Evolutionary conservation across 108 stramenopile species (phyloP).

Genomic region (Cyclotella cryptica): DNA sequence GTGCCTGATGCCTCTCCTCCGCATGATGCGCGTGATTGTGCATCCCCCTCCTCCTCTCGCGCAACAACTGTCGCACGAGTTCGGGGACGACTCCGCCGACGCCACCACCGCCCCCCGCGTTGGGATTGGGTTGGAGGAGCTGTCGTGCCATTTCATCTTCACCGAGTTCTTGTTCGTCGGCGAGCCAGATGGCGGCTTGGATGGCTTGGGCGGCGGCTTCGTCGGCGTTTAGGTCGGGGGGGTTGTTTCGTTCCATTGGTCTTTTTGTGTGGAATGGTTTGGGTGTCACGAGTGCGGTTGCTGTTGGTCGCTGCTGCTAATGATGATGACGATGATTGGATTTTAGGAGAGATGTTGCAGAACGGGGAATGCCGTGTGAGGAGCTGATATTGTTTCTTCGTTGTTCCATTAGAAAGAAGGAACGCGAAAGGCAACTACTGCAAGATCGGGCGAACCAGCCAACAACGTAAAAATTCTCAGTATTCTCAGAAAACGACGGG

Average conservation of each 20-base stretch:
- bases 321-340: no score
- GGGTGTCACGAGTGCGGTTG: no score
- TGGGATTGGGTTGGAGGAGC: slow-evolving; percentile 5
- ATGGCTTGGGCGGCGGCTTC: slow-evolving; percentile 46
- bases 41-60: slow-evolving; percentile 33
- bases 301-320: no score
- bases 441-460: no score
- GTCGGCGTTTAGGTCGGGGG: slow-evolving; percentile 29
- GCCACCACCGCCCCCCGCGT: slow-evolving; percentile 8
- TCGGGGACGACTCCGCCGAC: slow-evolving; percentile 16
- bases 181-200: slow-evolving; percentile 50
- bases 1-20: slow-evolving; percentile 10
- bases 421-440: no score
- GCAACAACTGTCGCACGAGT: slow-evolving; percentile 45
- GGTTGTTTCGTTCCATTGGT: slow-evolving; percentile 10
- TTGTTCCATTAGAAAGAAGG: no score
- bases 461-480: no score
- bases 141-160: slow-evolving; percentile 28
- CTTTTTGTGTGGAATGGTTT: no score
- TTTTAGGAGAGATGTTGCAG: no score
- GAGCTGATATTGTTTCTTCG: no score
- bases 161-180: slow-evolving; percentile 32
- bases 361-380: no score
- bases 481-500: no score
- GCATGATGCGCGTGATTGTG: slow-evolving; percentile 22